Base-by-base conservation (phyloP, 192 early-diverging fungal genomes). In the Thoreauomyces humboldtii region DNA sequence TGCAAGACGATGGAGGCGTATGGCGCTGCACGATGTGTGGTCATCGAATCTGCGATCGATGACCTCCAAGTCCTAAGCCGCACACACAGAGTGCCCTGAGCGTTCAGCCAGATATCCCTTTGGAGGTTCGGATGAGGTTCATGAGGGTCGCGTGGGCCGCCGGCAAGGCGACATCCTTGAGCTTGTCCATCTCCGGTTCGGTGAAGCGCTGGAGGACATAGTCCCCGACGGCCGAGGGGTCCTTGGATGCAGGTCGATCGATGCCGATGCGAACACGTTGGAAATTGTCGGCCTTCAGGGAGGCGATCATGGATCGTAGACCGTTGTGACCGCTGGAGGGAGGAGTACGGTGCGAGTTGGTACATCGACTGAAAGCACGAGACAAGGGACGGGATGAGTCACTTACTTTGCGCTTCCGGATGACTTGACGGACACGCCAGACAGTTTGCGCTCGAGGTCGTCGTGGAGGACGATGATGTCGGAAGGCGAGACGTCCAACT, bases 401-500 rank as follows among this genome's bases (percentile, higher is more conserved):
- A 52, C n/a, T 71, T 72, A 78, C 77, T 81, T 86, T 15, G 86
- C 82, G 44, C 84, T 86, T 0, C 89, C 89, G 4, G 68, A 67
- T 1, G 29, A 41, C 52, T 91, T 91, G 27, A 83, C 55, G 7
- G 82, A 79, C 0, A 88, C 34, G 54, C 80, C 81, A 14, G 85
- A 88, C 7, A 89, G 53, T n/a, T 78, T 76, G 15, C 86, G 77
- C 46, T 89, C 77, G 67, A 91, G 66, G 63, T 91, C 89, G 50
- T 91, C 89, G 65, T 91, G 89, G 3, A 89, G 66, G 0, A 91
- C 74, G 42, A 87, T 71, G 0, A 88, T 52, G 35, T 89, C 68
- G 7, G 63, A 60, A 0, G 60, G 31, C 0, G 69, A 41, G 7
- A 89, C 70, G 15, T 63, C 46, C 7, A 85, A 63, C 6, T 83